Conservation (phyloP, 2,329 filamentous ascomycete genomes). For the Trichoderma sp. region DNA sequence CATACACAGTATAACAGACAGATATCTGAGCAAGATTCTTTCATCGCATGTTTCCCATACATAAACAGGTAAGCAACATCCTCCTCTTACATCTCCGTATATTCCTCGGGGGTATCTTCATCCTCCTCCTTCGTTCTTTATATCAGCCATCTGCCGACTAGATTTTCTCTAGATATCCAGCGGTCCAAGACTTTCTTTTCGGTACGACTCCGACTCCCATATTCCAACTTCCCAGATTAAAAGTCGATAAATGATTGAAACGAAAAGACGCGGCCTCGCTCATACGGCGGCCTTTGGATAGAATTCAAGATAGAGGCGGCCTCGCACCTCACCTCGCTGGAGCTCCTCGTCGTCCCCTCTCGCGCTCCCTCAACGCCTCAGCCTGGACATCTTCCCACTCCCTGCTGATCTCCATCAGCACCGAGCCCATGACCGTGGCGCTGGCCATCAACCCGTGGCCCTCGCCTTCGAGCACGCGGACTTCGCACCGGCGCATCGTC, state of each 20-base stretch:
- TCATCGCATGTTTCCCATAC: constrained; percentile 19
- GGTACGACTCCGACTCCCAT: background rate
- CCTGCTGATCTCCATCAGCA: constrained; percentile 90
- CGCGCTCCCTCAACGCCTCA: constrained; percentile 54
- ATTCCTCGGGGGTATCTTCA: constrained; percentile 18
- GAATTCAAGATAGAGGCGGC: background rate
- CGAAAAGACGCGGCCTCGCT: background rate
- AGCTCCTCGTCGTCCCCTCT: constrained; percentile 38
- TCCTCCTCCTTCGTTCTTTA: background rate
- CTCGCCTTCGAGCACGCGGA: constrained; percentile 85
- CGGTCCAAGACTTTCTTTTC: constrained; percentile 1
- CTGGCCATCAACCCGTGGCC: constrained; percentile 96
- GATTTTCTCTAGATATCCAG: background rate
- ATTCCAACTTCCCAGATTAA: constrained; percentile 8
- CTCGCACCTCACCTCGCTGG: constrained; percentile 30
- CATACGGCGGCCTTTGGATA: background rate
- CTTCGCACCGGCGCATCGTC: constrained; percentile 90
- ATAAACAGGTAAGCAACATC: background rate
- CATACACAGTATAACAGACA: background rate
- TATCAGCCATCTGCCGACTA: constrained; percentile 3
- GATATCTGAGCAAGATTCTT: background rate
- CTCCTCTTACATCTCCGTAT: constrained; percentile 6
- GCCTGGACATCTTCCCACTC: constrained; percentile 88
- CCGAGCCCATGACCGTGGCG: constrained; percentile 86
- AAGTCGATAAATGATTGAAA: background rate